phyloP scores from a whole-genome alignment of 1,139 yeast genomes.

The Casaregolazyma lundiana region DNA sequence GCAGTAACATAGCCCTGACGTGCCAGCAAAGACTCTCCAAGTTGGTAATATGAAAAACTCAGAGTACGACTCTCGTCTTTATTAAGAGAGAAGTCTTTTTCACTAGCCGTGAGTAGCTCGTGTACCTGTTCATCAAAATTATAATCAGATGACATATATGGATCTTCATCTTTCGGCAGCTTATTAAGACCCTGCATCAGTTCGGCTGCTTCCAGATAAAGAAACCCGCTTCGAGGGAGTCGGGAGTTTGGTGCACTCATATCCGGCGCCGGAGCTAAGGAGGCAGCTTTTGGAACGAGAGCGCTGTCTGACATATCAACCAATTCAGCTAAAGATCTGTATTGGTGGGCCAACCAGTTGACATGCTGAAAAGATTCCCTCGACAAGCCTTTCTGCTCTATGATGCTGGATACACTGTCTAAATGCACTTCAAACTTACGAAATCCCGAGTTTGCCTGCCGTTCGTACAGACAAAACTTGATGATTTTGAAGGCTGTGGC shows the following conservation, averaged over 20 bases:
- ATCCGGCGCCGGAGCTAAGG: constrained; percentile 29
- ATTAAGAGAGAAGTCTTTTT: constrained; percentile 21
- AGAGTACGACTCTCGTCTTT: constrained; percentile 29
- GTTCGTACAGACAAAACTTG: constrained; percentile 57
- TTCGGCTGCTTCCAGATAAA: constrained; percentile 40
- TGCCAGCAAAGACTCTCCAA: constrained; percentile 45
- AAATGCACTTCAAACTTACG: constrained; percentile 63
- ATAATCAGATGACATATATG: constrained; percentile 13
- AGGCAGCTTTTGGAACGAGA: constrained; percentile 38
- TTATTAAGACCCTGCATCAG: constrained; percentile 20
- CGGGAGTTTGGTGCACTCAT: constrained; percentile 30
- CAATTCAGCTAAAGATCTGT: constrained; percentile 56
- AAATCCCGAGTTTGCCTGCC: constrained; percentile 55
- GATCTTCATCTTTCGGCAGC: constrained; percentile 3
- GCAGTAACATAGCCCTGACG: constrained; percentile 40
- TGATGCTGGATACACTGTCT: constrained; percentile 39
- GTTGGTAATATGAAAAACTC: constrained; percentile 43
- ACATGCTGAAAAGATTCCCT: constrained; percentile 31
- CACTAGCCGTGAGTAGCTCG: constrained; percentile 23
- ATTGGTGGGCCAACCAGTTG: constrained; percentile 40
- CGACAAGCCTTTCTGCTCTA: constrained; percentile 25
- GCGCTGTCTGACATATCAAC: constrained; percentile 43
- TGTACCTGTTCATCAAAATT: constrained; percentile 25
- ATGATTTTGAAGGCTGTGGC: constrained; percentile 58
- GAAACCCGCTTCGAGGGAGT: constrained; percentile 46